Percentiles rank a stretch among this genome's conserved stretches.
Conservation (phyloP, 2,329 filamentous ascomycete genomes). For the Ophiostoma angusticollis region DNA sequence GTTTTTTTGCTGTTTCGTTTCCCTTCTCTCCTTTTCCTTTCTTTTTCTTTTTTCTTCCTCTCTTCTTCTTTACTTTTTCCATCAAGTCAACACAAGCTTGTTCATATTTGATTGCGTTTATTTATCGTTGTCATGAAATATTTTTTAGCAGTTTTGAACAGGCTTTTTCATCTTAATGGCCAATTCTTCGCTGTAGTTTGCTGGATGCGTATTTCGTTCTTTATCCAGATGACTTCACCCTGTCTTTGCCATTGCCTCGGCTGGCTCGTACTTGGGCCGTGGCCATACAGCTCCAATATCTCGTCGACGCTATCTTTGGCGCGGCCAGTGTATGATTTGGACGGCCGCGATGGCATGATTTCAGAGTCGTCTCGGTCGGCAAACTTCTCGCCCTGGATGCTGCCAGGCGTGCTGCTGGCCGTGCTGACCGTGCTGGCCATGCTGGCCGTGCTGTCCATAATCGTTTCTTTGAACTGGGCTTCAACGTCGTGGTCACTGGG, state of each 20-base stretch:
- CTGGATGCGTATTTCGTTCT: constrained; percentile 18
- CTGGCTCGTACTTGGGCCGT: no score
- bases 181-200: constrained; percentile 17
- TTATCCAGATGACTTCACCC: constrained; percentile 6
- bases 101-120: no score
- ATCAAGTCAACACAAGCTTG: no score
- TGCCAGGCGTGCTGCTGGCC: neutral
- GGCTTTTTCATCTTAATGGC: no score
- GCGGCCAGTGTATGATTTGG: constrained; percentile 6
- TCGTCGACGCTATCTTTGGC: constrained; percentile 22
- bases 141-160: no score
- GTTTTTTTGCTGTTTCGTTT: no score
- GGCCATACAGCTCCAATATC: constrained; percentile 19
- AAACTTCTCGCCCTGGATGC: constrained; percentile 3
- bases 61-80: no score
- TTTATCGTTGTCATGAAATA: no score
- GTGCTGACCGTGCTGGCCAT: neutral
- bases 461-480: no score
- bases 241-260: neutral
- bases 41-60: no score
- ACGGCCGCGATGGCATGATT: neutral
- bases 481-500: no score
- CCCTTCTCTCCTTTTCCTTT: no score
- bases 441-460: neutral
- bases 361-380: constrained; percentile 24